Conservation (phyloP, 768 basidiomycete species). For the Melanogaster broomeanus region DNA sequence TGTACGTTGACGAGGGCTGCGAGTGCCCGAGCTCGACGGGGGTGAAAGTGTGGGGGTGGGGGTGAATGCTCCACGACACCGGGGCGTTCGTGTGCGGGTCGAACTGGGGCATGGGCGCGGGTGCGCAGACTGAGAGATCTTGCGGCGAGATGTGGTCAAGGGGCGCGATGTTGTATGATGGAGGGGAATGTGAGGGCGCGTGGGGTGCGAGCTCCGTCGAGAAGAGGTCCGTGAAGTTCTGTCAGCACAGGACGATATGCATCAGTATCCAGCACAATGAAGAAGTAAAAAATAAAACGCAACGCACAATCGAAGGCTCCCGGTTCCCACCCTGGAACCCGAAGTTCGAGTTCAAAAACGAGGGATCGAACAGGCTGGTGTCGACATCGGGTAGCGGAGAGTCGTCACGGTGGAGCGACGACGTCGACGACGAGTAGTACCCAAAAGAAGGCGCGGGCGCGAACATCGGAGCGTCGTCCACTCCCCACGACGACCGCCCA, state of each 20-base stretch:
- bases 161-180: constrained; percentile 19
- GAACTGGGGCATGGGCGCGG: constrained; percentile 9
- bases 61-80: constrained; percentile 12
- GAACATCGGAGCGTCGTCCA: constrained; percentile 27
- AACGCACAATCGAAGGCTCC: constrained; percentile 19
- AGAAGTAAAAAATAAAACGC: too few species aligned
- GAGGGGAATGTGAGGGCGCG: constrained; percentile 6
- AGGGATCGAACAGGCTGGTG: constrained; percentile 47
- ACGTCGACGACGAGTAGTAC: constrained; percentile 14
- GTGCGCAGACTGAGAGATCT: constrained; percentile 11
- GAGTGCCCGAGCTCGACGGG: constrained; percentile 25
- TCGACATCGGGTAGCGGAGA: constrained; percentile 52
- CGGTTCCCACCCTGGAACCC: constrained; percentile 17
- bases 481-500: constrained; percentile 29
- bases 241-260: background rate
- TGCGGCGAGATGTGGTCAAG: constrained; percentile 29
- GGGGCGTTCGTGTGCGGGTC: constrained; percentile 5
- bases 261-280: background rate
- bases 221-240: constrained; percentile 28
- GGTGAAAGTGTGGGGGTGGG: too few species aligned
- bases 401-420: constrained; percentile 42
- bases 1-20: constrained; percentile 43
- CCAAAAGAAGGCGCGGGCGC: background rate
- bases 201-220: constrained; percentile 24
- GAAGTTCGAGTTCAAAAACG: constrained; percentile 37